Conservation (phyloP, 2,329 filamentous ascomycete genomes). For the Monascus ruber region DNA sequence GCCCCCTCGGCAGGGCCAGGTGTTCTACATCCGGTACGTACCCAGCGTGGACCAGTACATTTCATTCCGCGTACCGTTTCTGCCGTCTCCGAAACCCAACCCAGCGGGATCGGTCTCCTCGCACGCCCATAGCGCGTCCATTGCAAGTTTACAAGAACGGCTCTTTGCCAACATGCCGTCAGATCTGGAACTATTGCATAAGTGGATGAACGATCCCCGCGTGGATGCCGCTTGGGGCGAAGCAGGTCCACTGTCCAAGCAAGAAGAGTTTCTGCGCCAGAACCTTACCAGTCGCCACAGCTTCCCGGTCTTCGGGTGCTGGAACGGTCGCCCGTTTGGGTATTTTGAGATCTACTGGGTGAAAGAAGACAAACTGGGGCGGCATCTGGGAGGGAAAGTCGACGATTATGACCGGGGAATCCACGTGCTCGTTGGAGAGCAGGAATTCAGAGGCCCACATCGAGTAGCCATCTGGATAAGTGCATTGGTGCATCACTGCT, state of each 20-base stretch:
- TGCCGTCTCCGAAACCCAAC: slow-evolving; percentile 11
- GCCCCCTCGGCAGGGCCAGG: slow-evolving; percentile 78
- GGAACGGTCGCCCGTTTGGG: slow-evolving; percentile 90
- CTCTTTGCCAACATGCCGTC: slow-evolving; percentile 30
- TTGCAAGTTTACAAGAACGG: slow-evolving; percentile 33
- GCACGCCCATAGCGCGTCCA: slow-evolving; percentile 26
- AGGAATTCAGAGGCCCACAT: slow-evolving; percentile 75
- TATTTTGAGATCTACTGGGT: slow-evolving; percentile 99
- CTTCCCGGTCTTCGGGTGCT: slow-evolving; percentile 85
- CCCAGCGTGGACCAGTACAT: slow-evolving; percentile 74
- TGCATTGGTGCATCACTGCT: slow-evolving; percentile 77
- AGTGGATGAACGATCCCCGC: slow-evolving; percentile 80
- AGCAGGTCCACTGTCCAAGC: slow-evolving; percentile 44
- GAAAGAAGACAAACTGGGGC: slow-evolving; percentile 74
- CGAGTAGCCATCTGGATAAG: slow-evolving; percentile 71
- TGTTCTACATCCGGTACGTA: slow-evolving; percentile 81
- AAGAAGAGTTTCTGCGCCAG: slow-evolving; percentile 56
- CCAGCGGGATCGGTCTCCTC: slow-evolving; percentile 41
- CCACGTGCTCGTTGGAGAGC: slow-evolving; percentile 81
- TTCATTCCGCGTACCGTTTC: slow-evolving; percentile 72
- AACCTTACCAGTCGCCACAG: slow-evolving; percentile 60
- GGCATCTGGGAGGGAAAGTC: slow-evolving; percentile 51
- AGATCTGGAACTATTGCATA: slow-evolving; percentile 61
- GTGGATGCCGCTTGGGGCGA: slow-evolving; percentile 78
- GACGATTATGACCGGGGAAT: slow-evolving; percentile 79